Base-by-base conservation (phyloP, 768 basidiomycete species). In the Chlorophyllum brunneum region DNA sequence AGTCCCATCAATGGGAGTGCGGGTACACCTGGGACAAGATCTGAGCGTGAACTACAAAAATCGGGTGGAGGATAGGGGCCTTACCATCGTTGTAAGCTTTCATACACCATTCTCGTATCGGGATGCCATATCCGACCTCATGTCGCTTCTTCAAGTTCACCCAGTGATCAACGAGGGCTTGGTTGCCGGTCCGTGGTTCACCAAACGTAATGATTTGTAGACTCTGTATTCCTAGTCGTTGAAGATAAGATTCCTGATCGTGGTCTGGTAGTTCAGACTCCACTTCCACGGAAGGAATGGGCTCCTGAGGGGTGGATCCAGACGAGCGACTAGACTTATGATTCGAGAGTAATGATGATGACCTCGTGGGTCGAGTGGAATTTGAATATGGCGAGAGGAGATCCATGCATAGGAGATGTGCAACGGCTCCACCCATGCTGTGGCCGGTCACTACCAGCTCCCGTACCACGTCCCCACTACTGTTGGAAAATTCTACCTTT, bases 41-140 rank as follows among this genome's bases (percentile, higher is more conserved):
- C 11, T 29, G n/a, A n/a, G n/a, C n/a, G n/a, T 45, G 22, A 45
- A 16, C 11, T 16, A 27, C 10, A 22, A 18, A 20, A 15, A 29
- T 30, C 3, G 15, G n/a, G 27, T 11, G 29, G 8, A 18, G 40
- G 29, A 20, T 3, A 22, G 24, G 40, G 5, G 46, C 52, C 71
- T 51, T 56, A 77, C 81, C 81, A 60, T 84, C 81, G 54, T 81
- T 82, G 59, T 76, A 79, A 1, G 69, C 77, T 60, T 79, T 81
- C 20, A 81, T 70, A 38, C 70, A 71, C 57, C 77, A 77, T 58
- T 82, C 80, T 4, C 61, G 57, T 40, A 82, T 65, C 1, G 65
- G 59, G 39, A 62, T 56, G 13, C 78, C 77, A 43, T 72, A 56
- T 31, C 63, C 61, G 30, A 59, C 53, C 7, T 67, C 67, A 57